Evolutionary conservation across 345 rosid species (phyloP).

Genomic region (Syzygium aromaticum): DNA sequence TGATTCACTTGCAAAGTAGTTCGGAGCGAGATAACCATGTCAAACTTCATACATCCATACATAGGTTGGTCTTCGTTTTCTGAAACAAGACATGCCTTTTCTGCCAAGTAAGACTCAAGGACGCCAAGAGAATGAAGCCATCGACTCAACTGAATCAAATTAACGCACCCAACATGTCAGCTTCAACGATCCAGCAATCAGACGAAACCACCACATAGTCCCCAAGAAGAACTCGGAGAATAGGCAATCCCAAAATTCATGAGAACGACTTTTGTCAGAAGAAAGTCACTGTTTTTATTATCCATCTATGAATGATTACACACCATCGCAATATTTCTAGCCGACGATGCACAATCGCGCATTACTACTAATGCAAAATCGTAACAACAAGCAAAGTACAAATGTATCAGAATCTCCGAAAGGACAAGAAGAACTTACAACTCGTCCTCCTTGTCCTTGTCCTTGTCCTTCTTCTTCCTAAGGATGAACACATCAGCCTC

Average conservation of each 20-base stretch:
- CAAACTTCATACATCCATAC: neutral
- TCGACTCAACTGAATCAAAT: neutral
- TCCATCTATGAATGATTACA: neutral
- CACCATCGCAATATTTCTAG: neutral
- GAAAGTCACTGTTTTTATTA: neutral
- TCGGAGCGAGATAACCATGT: too few species aligned
- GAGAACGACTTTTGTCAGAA: neutral
- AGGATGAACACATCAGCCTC: slow-evolving; percentile 75
- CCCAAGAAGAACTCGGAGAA: neutral
- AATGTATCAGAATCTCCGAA: neutral
- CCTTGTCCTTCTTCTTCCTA: slow-evolving; percentile 41
- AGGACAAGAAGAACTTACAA: neutral
- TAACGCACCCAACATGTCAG: neutral
- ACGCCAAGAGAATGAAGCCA: neutral
- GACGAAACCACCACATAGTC: neutral
- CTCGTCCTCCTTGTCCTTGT: neutral
- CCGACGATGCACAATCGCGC: neutral
- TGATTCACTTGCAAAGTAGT: neutral
- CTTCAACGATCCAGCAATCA: neutral
- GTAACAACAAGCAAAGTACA: neutral
- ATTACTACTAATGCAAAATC: neutral
- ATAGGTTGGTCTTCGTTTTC: neutral
- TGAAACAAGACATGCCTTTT: neutral
- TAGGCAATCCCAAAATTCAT: neutral
- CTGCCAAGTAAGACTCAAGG: too few species aligned